Percentiles rank a stretch among this genome's conserved stretches.
phyloP scores from a whole-genome alignment of 75 land plant species.

The Selaginella moellendorffii region DNA sequence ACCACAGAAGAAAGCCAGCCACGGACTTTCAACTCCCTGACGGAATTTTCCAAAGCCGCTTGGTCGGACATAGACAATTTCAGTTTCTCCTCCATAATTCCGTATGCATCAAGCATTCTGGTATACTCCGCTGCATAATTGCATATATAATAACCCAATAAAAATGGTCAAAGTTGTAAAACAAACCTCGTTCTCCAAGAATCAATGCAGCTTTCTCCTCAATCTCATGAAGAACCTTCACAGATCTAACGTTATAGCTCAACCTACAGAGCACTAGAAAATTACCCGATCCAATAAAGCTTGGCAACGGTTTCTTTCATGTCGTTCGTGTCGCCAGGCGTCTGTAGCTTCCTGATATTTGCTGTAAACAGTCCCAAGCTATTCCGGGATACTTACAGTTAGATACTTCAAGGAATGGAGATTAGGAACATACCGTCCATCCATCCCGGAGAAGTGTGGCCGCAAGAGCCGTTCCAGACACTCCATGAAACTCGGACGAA shows the following conservation, averaged over 20 bases:
- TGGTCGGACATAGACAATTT: constrained; percentile 55
- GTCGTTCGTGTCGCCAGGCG: constrained; percentile 79
- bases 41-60: constrained; percentile 34
- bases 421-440: no score
- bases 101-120: constrained; percentile 62
- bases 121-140: constrained; percentile 50
- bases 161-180: no score
- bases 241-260: no score
- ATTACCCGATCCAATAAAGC: constrained; percentile 64
- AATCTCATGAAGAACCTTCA: constrained; percentile 71
- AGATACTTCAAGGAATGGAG: no score
- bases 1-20: no score
- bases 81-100: constrained; percentile 52
- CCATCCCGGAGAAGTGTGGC: constrained; percentile 89
- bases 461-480: constrained; percentile 92
- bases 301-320: constrained; percentile 59
- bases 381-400: neutral
- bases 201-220: constrained; percentile 76
- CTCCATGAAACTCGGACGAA: constrained; percentile 16
- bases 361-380: constrained; percentile 16
- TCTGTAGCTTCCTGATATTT: constrained; percentile 96
- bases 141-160: neutral
- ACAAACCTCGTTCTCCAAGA: constrained; percentile 87
- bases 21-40: constrained; percentile 64
- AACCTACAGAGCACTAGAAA: neutral